Evolutionary conservation across 2,329 filamentous ascomycete genomes (phyloP), one percentile per base, ranked within the genome.

Genomic region (Pseudomassariella vexata): DNA sequence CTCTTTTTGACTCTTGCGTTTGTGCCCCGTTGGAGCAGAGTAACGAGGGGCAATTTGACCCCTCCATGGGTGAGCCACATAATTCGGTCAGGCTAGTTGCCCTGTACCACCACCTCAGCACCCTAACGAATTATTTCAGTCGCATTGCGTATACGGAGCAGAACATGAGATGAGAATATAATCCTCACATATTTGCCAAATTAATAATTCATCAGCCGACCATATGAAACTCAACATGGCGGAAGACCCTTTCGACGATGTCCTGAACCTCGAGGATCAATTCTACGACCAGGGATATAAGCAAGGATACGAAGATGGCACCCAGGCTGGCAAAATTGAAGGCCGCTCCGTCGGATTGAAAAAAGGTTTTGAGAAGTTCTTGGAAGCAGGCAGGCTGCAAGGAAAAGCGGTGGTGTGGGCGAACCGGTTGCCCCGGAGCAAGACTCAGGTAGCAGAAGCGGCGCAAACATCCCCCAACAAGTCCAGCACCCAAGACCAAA

Each of bases 341-440:
- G 92, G 92, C 39, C 84, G 88, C 31, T 76, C 87, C 14, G 87
- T 96, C 53, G 92, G 90, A 1, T 76, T 96, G 24, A 84, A 94
- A 55, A 92, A 89, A 43, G 90, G 89, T 1, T 96, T 92, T 48
- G 86, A 95, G 48, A 96, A 95, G 61, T 95, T 94, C 51, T 54
- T 84, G 24, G 81, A 87, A 40, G 75, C 87, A 56, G 90, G 90
- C 3, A 71, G 73, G 37, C 60, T 96, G 19, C 82, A 90, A 47
- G 85, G 87, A 26, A 81, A 79, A 49, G 79, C 86, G 10, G 62
- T 84, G 16, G 69, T 96, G n/a, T 96, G 90, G 89, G 79, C 80
- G 9, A 83, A 85, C 38, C 71, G 88, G 21, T 21, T 27, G 20
- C 29, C 29, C 4, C 31, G 31, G 23, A 31, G 26, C 23, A 35